These are phyloP conservation scores for Karstenula rhodostoma DNA, from an alignment of 2,329 filamentous ascomycete genomes.

Conservation along the genomic window DNA sequence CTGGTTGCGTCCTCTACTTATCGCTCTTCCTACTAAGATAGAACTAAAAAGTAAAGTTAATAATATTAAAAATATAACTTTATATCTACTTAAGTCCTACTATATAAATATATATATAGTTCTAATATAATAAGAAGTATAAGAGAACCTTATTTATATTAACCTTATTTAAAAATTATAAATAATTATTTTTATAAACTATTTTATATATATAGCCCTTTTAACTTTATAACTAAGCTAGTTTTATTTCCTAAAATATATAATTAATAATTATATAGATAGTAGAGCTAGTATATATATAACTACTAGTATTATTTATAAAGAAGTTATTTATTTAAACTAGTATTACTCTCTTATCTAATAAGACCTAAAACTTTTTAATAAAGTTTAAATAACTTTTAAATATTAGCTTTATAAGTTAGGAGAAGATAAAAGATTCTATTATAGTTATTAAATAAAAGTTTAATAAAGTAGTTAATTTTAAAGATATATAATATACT, in stretches of 20 bases:
- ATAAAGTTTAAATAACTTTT: too few species aligned
- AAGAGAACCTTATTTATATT: slow-evolving; percentile 50
- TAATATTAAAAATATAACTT: slow-evolving; percentile 24
- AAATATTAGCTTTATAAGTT: too few species aligned
- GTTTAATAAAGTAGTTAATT: too few species aligned
- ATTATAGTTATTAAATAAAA: too few species aligned
- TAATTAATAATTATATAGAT: too few species aligned
- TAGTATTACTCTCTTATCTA: too few species aligned
- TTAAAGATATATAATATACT: too few species aligned
- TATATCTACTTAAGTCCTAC: slow-evolving; percentile 17
- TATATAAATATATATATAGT: slow-evolving; percentile 27
- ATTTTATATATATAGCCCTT: slow-evolving; percentile 50
- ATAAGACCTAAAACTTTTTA: too few species aligned
- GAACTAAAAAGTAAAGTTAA: slow-evolving; percentile 27
- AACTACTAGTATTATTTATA: too few species aligned
- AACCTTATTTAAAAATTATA: slow-evolving; percentile 65
- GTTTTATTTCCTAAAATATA: slow-evolving; percentile 41
- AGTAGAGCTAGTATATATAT: too few species aligned
- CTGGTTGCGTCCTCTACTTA: neutral
- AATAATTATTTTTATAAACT: slow-evolving; percentile 60
- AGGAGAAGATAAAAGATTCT: too few species aligned
- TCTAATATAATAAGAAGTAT: slow-evolving; percentile 39
- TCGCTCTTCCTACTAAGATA: slow-evolving; percentile 19
- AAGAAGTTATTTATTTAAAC: too few species aligned
- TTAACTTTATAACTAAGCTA: slow-evolving; percentile 19